Percentiles rank a stretch among this genome's conserved stretches.
Conservation (phyloP, 2,329 filamentous ascomycete species). For the Sclerotinia borealis region DNA sequence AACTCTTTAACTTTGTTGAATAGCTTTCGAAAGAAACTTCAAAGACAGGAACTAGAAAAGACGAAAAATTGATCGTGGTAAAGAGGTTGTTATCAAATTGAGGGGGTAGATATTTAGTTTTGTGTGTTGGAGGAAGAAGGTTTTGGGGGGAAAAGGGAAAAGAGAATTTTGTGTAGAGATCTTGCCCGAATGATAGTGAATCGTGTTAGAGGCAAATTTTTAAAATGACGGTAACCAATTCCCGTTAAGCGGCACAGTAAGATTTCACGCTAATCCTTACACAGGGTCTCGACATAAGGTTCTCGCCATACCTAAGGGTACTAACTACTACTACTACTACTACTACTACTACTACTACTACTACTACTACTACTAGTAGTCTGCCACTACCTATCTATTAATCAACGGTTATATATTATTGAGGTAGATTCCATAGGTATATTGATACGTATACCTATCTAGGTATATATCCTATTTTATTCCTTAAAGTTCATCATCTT, state of each 20-base stretch:
- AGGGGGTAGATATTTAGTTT: background rate
- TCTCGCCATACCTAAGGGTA: too few relatives aligned
- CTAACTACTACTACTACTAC: background rate
- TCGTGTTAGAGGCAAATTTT: background rate
- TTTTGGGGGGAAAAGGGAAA: background rate
- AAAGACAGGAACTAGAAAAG: conserved; percentile 22
- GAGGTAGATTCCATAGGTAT: too few relatives aligned
- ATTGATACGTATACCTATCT: too few relatives aligned
- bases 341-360: background rate
- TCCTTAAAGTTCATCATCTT: too few relatives aligned
- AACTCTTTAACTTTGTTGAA: background rate
- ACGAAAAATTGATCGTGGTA: conserved; percentile 18
- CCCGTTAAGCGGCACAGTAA: background rate
- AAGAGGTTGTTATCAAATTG: conserved; percentile 14
- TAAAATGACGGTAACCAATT: background rate
- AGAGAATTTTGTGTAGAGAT: background rate
- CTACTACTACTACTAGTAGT: background rate
- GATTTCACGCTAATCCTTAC: background rate
- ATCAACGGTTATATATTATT: too few relatives aligned
- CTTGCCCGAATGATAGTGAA: background rate
- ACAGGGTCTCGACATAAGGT: too few relatives aligned
- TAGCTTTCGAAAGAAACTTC: conserved; percentile 41
- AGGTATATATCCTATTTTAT: too few relatives aligned
- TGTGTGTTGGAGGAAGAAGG: background rate
- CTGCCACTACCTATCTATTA: too few relatives aligned